A percentile compares a stretch with the other conserved stretches of the same genome.
Conservation (phyloP, 192 early-diverging fungal genomes). For the Gryganskiella cystojenkinii region DNA sequence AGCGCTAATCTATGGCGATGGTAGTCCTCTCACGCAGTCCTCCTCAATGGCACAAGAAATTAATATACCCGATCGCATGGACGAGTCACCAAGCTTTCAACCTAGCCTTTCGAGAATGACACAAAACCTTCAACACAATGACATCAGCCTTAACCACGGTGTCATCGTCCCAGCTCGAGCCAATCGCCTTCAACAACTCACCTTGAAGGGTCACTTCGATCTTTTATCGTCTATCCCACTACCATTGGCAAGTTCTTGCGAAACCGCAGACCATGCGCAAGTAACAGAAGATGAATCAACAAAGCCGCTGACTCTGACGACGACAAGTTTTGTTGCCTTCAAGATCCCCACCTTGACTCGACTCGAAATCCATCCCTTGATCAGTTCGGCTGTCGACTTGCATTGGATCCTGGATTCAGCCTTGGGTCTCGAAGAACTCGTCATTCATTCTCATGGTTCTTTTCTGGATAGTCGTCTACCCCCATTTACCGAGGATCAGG, state of each 20-base stretch:
- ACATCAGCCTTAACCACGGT: background rate
- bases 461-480: constrained; percentile 19
- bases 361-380: constrained; percentile 28
- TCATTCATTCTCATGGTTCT: constrained; percentile 26
- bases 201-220: constrained; percentile 31
- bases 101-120: too few relatives aligned
- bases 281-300: too few relatives aligned
- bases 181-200: constrained; percentile 12
- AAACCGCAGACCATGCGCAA: too few relatives aligned
- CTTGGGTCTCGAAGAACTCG: constrained; percentile 7
- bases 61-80: background rate
- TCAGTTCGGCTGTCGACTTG: constrained; percentile 26
- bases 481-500: too few relatives aligned
- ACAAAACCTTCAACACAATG: background rate
- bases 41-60: background rate
- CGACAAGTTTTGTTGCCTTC: constrained; percentile 24
- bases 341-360: constrained; percentile 28
- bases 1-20: background rate
- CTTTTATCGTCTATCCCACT: background rate
- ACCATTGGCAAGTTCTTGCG: background rate
- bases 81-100: too few relatives aligned
- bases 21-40: background rate
- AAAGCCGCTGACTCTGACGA: too few relatives aligned
- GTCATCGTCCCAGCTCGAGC: background rate
- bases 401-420: constrained; percentile 43